These are phyloP conservation scores for Plasmodiophora brassicae DNA, from an alignment of 208 protist genomes.

Conservation along the genomic window DNA sequence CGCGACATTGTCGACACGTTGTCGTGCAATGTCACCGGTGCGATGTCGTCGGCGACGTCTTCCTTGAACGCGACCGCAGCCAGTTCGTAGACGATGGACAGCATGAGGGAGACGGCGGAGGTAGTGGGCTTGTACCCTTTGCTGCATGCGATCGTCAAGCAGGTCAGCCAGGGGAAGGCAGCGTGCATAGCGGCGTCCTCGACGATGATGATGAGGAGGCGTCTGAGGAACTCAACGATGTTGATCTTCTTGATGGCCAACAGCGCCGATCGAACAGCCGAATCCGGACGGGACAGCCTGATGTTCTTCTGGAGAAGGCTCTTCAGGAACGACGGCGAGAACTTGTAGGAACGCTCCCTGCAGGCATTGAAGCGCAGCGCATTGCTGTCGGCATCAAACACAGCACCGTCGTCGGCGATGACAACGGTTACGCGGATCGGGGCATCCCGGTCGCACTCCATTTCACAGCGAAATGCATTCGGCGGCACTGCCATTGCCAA, in stretches of 20 bases:
- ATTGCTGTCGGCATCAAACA: too few species aligned
- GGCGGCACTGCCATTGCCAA: too few species aligned
- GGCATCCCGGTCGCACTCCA: too few species aligned
- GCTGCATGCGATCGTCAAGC: not conserved
- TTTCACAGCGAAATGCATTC: too few species aligned
- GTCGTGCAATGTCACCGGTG: not conserved
- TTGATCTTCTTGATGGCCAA: not conserved
- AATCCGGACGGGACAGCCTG: not conserved
- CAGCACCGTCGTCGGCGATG: too few species aligned
- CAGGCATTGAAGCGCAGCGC: too few species aligned
- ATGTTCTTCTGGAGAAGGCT: slow-evolving; percentile 11
- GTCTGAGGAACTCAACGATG: not conserved
- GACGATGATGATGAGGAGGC: slow-evolving; percentile 9
- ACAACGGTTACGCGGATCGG: too few species aligned
- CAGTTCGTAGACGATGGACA: not conserved
- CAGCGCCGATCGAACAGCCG: not conserved
- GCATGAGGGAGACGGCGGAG: not conserved
- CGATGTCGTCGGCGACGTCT: not conserved
- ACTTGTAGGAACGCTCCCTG: too few species aligned
- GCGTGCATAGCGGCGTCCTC: not conserved
- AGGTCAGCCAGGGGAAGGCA: not conserved
- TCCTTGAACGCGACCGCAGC: not conserved
- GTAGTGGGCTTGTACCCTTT: not conserved
- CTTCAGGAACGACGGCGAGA: slow-evolving; percentile 4
- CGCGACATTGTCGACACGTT: not conserved